Evolutionary conservation across 164 flowering plant species (phyloP).

Genomic region (Magnolia sinica): DNA sequence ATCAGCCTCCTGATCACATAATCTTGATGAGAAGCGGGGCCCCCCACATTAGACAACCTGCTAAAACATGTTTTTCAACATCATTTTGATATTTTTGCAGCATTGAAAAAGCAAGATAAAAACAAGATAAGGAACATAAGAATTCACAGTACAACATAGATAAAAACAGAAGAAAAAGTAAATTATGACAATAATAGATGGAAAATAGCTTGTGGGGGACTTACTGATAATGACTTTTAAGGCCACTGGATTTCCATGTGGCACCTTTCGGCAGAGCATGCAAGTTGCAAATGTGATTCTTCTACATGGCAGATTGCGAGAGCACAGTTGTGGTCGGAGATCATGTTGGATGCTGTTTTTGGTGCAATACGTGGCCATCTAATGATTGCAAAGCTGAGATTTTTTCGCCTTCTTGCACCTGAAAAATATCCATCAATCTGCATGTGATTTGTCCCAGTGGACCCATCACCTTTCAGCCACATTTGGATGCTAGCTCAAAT

Average conservation of each 20-base stretch:
- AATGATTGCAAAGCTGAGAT: neutral
- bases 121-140: neutral
- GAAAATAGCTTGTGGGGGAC: neutral
- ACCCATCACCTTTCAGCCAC: neutral
- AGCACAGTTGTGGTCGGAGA: neutral
- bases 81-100: neutral
- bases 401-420: neutral
- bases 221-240: neutral
- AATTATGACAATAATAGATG: neutral
- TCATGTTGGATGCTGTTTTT: neutral
- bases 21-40: too few species aligned
- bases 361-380: neutral
- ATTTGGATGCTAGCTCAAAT: too few species aligned
- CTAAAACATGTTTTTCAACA: neutral
- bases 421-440: neutral
- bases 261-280: neutral
- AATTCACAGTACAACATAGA: neutral
- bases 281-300: too few species aligned
- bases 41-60: neutral
- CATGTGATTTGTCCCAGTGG: neutral
- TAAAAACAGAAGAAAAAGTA: neutral
- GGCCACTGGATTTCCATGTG: neutral
- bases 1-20: too few species aligned
- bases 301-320: neutral
- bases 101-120: neutral